phyloP scores from a whole-genome alignment of 140 eudicot species.

The Stevia rebaudiana region DNA sequence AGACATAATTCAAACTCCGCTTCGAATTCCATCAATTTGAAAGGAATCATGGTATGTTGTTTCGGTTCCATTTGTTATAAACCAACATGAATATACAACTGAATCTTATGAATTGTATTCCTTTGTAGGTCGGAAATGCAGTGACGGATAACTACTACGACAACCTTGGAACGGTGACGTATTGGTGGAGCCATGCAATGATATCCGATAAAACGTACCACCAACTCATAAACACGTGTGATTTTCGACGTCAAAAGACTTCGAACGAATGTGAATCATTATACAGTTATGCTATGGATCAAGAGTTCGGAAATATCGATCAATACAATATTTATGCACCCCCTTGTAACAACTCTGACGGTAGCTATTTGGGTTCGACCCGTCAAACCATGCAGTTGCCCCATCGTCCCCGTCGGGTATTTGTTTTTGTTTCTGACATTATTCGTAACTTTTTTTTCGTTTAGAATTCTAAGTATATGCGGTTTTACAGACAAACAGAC shows the following conservation, averaged over 20 bases:
- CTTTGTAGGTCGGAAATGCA: conserved; percentile 84
- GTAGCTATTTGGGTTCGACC: conserved; percentile 33
- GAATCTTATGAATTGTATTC: background rate
- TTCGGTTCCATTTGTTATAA: background rate
- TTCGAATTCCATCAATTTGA: conserved; percentile 51
- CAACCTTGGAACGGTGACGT: conserved; percentile 90
- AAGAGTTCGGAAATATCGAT: conserved; percentile 93
- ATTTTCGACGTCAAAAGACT: conserved; percentile 64
- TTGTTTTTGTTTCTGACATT: too few relatives aligned
- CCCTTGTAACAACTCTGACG: conserved; percentile 78
- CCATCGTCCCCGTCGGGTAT: conserved; percentile 62
- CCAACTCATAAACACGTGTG: conserved; percentile 82
- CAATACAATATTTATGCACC: conserved; percentile 97
- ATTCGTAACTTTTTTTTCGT: background rate
- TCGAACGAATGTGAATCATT: conserved; percentile 88
- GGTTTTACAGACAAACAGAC: conserved; percentile 38
- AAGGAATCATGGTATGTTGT: conserved; percentile 75
- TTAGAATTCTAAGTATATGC: background rate
- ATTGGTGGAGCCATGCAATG: conserved; percentile 99
- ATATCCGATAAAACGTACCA: conserved; percentile 81
- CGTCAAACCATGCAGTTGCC: conserved; percentile 65
- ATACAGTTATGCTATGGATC: conserved; percentile 86
- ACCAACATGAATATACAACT: too few relatives aligned
- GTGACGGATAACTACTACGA: conserved; percentile 95
- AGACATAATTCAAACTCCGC: conserved; percentile 40